These are phyloP conservation scores for Sporopachydermia quercuum DNA, from an alignment of 805 yeast genomes.

Conservation along the genomic window DNA sequence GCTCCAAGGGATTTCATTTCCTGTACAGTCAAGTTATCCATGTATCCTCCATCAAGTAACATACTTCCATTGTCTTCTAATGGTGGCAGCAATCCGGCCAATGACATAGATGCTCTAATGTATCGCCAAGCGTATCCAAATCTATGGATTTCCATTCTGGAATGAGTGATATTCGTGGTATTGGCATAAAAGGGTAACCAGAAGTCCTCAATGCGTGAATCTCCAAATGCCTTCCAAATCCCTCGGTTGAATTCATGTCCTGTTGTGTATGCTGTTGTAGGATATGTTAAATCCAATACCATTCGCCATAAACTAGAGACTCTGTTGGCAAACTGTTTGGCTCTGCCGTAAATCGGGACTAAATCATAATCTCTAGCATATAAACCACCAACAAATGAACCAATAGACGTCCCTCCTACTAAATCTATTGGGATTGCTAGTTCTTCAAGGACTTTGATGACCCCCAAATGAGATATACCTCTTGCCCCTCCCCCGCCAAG, in stretches of 20 bases:
- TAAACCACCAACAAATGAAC: constrained; percentile 88
- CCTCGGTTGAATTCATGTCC: constrained; percentile 97
- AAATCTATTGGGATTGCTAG: constrained; percentile 88
- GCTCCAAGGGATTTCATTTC: constrained; percentile 87
- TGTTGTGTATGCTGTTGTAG: constrained; percentile 87
- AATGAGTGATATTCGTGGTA: constrained; percentile 88
- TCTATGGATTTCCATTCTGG: constrained; percentile 88
- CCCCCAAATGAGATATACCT: constrained; percentile 85
- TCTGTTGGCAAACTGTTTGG: constrained; percentile 74
- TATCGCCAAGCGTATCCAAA: constrained; percentile 93
- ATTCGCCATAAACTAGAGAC: constrained; percentile 79
- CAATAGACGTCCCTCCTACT: constrained; percentile 94
- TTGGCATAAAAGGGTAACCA: constrained; percentile 85
- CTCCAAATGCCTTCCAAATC: constrained; percentile 93
- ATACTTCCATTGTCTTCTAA: constrained; percentile 75
- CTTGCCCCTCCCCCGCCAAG: constrained; percentile 98
- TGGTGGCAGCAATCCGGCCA: constrained; percentile 88
- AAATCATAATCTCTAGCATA: constrained; percentile 87
- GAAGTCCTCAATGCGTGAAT: constrained; percentile 84
- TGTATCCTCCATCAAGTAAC: constrained; percentile 92
- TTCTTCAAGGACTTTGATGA: constrained; percentile 80
- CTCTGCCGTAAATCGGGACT: constrained; percentile 81
- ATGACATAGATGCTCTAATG: constrained; percentile 89
- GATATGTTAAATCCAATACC: constrained; percentile 74
- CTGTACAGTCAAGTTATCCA: constrained; percentile 81